Conservation (phyloP, 2,329 filamentous ascomycete genomes). For the Alternaria burnsii region DNA sequence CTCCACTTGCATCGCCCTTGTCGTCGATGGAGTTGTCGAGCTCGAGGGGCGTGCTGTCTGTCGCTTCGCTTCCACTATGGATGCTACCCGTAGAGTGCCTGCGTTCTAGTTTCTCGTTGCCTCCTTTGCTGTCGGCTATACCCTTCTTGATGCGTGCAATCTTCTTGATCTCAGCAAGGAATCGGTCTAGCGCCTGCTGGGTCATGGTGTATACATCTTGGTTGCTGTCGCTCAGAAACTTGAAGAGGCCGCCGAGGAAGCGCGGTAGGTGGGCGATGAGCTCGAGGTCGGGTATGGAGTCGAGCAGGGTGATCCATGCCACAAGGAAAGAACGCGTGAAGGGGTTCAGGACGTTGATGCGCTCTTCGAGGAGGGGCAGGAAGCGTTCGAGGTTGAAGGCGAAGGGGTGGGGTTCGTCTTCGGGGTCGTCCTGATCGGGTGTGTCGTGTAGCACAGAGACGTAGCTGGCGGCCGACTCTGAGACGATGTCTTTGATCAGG, state of each 20-base stretch:
- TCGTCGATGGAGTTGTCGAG: conserved; percentile 59
- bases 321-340: conserved; percentile 96
- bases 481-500: conserved; percentile 94
- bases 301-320: conserved; percentile 91
- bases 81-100: conserved; percentile 71
- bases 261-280: conserved; percentile 91
- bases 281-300: conserved; percentile 96
- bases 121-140: conserved; percentile 83
- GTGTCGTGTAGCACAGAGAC: conserved; percentile 82
- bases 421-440: conserved; percentile 55
- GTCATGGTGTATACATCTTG: conserved; percentile 94
- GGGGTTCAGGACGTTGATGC: conserved; percentile 92
- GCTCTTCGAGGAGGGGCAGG: conserved; percentile 90
- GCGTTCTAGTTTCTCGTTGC: conserved; percentile 69
- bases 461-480: conserved; percentile 93
- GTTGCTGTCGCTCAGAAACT: conserved; percentile 91
- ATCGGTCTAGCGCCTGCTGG: conserved; percentile 86
- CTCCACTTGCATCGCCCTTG: conserved; percentile 56
- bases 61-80: conserved; percentile 63
- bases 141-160: conserved; percentile 93
- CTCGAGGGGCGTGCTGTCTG: conserved; percentile 59
- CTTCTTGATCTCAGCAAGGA: conserved; percentile 91
- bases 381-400: conserved; percentile 92
- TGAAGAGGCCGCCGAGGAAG: conserved; percentile 87
- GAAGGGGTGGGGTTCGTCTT: conserved; percentile 31